Conservation (phyloP, 208 protist genomes). For the Trypanosoma theileri region DNA sequence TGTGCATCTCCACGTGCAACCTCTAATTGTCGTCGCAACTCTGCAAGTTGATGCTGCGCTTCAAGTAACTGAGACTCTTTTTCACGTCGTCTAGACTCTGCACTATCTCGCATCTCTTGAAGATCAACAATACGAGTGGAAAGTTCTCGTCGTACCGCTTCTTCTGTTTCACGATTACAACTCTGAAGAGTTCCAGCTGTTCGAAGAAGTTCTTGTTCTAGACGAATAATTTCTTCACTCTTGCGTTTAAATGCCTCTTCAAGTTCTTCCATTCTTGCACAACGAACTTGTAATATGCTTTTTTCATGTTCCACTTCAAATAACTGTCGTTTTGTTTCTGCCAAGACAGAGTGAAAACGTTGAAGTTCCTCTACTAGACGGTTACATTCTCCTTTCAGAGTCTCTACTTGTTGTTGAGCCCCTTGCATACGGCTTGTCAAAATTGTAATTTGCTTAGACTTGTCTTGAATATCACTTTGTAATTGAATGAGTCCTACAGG, state of each 20-base stretch:
- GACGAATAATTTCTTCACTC: constrained; percentile 48
- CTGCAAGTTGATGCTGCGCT: constrained; percentile 45
- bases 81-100: constrained; percentile 57
- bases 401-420: constrained; percentile 65
- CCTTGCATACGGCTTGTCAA: constrained; percentile 63
- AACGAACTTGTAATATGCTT: constrained; percentile 46
- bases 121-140: constrained; percentile 60
- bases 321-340: constrained; percentile 53
- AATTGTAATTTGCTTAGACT: constrained; percentile 52
- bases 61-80: constrained; percentile 55
- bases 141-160: constrained; percentile 74
- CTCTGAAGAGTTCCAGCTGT: constrained; percentile 57
- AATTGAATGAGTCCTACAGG: constrained; percentile 39
- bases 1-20: constrained; percentile 39
- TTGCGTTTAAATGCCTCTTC: constrained; percentile 59
- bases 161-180: constrained; percentile 81
- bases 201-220: constrained; percentile 72
- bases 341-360: constrained; percentile 35
- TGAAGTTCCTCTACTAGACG: constrained; percentile 72
- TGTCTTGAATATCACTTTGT: constrained; percentile 56
- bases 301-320: constrained; percentile 70
- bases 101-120: constrained; percentile 69
- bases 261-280: constrained; percentile 48
- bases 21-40: constrained; percentile 46
- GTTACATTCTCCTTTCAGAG: constrained; percentile 65